Base-by-base conservation (phyloP, 2,329 filamentous ascomycete species). In the Sordariomycetes sp. region DNA sequence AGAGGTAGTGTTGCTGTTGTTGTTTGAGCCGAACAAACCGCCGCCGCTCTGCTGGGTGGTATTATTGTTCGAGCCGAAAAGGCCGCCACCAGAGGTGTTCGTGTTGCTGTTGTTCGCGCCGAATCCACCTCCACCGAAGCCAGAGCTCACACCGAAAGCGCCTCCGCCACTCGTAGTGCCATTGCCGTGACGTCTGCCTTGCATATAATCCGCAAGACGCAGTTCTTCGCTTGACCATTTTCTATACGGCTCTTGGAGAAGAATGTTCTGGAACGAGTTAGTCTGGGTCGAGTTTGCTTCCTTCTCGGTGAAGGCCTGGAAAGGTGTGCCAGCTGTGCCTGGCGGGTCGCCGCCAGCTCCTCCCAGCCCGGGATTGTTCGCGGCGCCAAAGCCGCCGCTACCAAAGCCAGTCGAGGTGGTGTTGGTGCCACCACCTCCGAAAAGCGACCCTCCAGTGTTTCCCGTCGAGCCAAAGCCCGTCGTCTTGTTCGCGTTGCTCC, bases 141-240 rank as follows among this genome's bases (percentile, higher is more conserved):
- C 57, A 15, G 68, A 68, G 45, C 55, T 56, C 18, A 79, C 69
- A 14, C 87, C 90, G 57, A 95, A 95, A 7, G 82, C 84, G 38
- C 87, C 87, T 44, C 87, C 82, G 20, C 86, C 86, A 41, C 82
- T 82, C 18, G 85, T 86, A 41, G 82, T 86, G 27, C 74, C 72
- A 57, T 90, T 94, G 21, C 88, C 92, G 53, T 75, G 86, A 35
- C 82, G 81, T 39, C 88, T 79, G 33, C 88, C 88, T 57, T 88
- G 83, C 39, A 80, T 75, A 55, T 98, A 98, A 58, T 98, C 92
- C 30, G 78, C 86, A 40, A 94, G 59, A 50, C 85, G 72, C 35
- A 92, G 61, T 56, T 92, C 82, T 48, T 85, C 92, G n/a, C 85
- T 75, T 8, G 90, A 95, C 66, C 82, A 96, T 54, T 92, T 93